A percentile compares a stretch with the other conserved stretches of the same genome.
Conservation (phyloP, 2,329 filamentous ascomycete genomes). For the Nemania serpens region DNA sequence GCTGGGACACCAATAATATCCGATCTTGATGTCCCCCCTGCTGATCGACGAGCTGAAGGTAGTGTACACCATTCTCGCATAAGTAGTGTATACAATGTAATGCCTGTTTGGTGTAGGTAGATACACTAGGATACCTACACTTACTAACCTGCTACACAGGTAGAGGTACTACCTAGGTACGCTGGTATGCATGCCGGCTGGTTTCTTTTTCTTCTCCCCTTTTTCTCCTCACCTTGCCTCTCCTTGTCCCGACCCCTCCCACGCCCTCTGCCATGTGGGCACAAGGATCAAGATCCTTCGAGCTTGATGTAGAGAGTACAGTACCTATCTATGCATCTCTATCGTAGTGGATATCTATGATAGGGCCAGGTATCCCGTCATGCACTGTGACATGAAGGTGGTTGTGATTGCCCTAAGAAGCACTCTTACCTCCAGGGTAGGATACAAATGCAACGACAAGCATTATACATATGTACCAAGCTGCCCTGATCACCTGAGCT, state of each 20-base stretch:
- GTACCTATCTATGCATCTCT: conserved; percentile 5
- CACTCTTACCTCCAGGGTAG: no score
- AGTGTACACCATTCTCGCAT: not conserved
- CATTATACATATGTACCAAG: no score
- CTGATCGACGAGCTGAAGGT: conserved; percentile 2
- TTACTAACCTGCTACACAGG: no score
- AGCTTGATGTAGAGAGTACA: conserved; percentile 9
- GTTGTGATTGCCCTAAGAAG: no score
- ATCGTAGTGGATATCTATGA: not conserved
- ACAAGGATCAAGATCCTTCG: conserved; percentile 20
- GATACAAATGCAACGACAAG: no score
- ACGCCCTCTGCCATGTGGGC: conserved; percentile 26
- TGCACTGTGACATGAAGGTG: no score
- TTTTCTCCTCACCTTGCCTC: conserved; percentile 8
- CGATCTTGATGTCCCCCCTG: conserved; percentile 10
- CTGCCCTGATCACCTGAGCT: no score
- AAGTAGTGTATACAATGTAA: not conserved
- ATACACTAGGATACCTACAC: no score
- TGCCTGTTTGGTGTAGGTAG: no score
- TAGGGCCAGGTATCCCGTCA: conserved; percentile 1
- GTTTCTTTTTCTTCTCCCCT: conserved; percentile 4
- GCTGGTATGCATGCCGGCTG: not conserved
- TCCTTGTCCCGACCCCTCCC: conserved; percentile 16
- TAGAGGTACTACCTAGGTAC: not conserved
- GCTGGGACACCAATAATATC: not conserved